These are phyloP conservation scores for Datura wrightii DNA, from an alignment of 257 asterid species.

Conservation along the genomic window DNA sequence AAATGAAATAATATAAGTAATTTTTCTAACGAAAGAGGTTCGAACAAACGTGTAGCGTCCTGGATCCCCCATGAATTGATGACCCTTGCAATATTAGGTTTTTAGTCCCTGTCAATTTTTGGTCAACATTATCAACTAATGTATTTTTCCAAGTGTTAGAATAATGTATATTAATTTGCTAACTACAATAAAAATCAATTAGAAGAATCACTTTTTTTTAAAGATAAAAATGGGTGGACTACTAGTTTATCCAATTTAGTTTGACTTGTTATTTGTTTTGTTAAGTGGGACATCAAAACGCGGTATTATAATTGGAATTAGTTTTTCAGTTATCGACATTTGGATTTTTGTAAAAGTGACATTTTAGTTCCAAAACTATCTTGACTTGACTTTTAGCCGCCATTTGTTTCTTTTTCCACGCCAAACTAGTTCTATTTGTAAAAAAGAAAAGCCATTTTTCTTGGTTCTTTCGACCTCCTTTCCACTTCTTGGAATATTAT, in stretches of 20 bases:
- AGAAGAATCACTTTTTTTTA: conserved; percentile 4
- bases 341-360: conserved; percentile 15
- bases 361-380: not conserved
- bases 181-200: conserved; percentile 6
- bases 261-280: not conserved
- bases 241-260: not conserved
- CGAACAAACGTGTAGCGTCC: too few relatives aligned
- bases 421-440: not conserved
- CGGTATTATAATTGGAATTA: not conserved
- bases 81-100: not conserved
- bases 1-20: not conserved
- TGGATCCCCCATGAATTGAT: too few relatives aligned
- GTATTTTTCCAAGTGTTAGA: not conserved
- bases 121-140: conserved; percentile 10
- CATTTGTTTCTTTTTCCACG: not conserved
- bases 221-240: not conserved
- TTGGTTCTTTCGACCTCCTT: not conserved
- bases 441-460: not conserved
- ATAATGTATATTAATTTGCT: not conserved
- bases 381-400: conserved; percentile 20
- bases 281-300: not conserved
- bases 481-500: not conserved
- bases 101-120: not conserved
- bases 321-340: not conserved
- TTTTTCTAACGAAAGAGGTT: not conserved